A percentile compares a stretch with the other conserved stretches of the same genome.
phyloP scores from a whole-genome alignment of 305 asterid genomes.

The Nicotiana rustica region DNA sequence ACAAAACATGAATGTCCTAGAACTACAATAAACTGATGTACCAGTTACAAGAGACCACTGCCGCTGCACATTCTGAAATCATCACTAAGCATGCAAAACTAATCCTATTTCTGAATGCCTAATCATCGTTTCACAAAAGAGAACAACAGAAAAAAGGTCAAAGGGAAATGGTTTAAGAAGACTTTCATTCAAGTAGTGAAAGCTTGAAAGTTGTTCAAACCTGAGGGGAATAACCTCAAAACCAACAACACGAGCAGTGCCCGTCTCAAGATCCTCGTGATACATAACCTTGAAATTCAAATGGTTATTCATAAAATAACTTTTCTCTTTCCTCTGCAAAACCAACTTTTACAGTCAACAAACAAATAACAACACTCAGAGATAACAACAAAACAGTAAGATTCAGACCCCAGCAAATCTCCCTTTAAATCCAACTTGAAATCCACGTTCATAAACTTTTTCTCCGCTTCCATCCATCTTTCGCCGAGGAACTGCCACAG shows the following conservation, averaged over 20 bases:
- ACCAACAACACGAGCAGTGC: constrained; percentile 60
- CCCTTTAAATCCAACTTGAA: constrained; percentile 55
- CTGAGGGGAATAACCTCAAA: constrained; percentile 68
- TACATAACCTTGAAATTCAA: constrained; percentile 63
- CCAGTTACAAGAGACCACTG: background rate
- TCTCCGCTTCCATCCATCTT: constrained; percentile 43
- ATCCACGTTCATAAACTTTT: constrained; percentile 55
- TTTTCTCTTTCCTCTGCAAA: constrained; percentile 54
- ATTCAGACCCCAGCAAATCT: constrained; percentile 55
- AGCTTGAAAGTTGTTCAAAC: constrained; percentile 40
- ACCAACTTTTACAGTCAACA: constrained; percentile 11
- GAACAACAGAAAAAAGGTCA: background rate
- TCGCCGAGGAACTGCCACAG: constrained; percentile 60
- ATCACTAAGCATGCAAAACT: background rate
- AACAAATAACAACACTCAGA: constrained; percentile 9
- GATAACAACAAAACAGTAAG: background rate
- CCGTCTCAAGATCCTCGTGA: constrained; percentile 54
- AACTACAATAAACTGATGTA: background rate
- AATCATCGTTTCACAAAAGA: background rate
- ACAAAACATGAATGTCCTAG: background rate
- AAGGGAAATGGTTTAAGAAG: background rate
- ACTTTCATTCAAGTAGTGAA: background rate
- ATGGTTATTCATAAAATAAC: constrained; percentile 60
- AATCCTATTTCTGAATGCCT: background rate
- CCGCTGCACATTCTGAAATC: background rate